Base-by-base conservation (phyloP, 306 rosid genomes). In the Rosa persica region DNA sequence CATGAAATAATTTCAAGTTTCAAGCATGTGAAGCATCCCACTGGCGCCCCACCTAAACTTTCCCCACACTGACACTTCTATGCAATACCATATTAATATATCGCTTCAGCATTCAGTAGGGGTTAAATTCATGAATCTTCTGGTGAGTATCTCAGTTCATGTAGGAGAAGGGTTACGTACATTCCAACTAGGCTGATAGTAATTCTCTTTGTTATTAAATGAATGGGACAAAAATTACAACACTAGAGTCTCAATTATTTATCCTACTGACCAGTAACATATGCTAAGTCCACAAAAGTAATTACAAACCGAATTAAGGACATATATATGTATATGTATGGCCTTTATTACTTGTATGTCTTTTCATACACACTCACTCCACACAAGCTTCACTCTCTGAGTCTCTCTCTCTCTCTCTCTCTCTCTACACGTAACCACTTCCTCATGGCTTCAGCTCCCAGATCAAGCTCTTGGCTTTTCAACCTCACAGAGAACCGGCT, bases 401-500 rank as follows among this genome's bases (percentile, higher is more conserved):
- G 36, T 30, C 46, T 43, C 47, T 76, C 74, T 51, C 70, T 62
- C 51, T 22, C n/a, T n/a, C 62, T 4, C 44, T 40, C 47, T 76
- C 74, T 51, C 70, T 64, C 51, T 23, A 58, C 71, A 54, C 60
- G 30, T 47, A 16, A 36, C 67, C 30, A 23, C 8, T 75, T 58
- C 52, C 46, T 48, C 43, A 48, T 91, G 93, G 86, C 89, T 80
- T 78, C 89, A 68, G 81, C 78, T 49, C 62, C 76, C 68, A 81
- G 78, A 78, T 77, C 87, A 74, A 61, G 81, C 34, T 48, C 73
- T 40, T 81, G 84, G 67, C 76, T 89, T 40, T 86, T 78, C 85
- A 72, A 64, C 75, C 61, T 86, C 89, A 75, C 91, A 69, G 88
- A 89, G 20, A 77, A 83, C 48, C 88, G 94, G 90, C 81, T 87